Conservation (phyloP, 2,329 filamentous ascomycete genomes). For the Bimuria novae-zelandiae region DNA sequence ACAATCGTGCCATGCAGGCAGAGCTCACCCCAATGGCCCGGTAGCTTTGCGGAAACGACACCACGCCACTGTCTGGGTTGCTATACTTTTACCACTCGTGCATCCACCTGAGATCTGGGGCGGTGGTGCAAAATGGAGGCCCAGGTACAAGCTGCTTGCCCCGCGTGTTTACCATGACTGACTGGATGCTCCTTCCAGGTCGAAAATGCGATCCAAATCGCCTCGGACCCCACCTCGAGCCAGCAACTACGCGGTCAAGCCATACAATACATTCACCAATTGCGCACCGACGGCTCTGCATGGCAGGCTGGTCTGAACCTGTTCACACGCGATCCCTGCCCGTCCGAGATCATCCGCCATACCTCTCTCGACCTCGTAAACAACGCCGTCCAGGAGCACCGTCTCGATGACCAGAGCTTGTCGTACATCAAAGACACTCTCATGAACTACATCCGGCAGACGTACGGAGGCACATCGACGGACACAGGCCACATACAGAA, state of each 20-base stretch:
- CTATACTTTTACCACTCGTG: slow-evolving; percentile 19
- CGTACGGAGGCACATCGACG: slow-evolving; percentile 66
- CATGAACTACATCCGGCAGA: slow-evolving; percentile 77
- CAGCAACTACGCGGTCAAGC: slow-evolving; percentile 77
- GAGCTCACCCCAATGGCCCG: slow-evolving; percentile 37
- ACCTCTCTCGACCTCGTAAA: slow-evolving; percentile 93
- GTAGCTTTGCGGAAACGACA: slow-evolving; percentile 35
- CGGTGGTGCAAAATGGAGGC: slow-evolving; percentile 45
- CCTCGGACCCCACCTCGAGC: slow-evolving; percentile 80
- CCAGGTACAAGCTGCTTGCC: slow-evolving; percentile 33
- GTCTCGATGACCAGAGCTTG: slow-evolving; percentile 74
- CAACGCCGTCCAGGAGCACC: slow-evolving; percentile 80
- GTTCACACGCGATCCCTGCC: slow-evolving; percentile 76
- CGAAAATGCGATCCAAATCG: slow-evolving; percentile 93
- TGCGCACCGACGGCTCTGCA: slow-evolving; percentile 79
- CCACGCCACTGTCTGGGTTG: slow-evolving; percentile 25
- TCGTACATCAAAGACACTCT: slow-evolving; percentile 78
- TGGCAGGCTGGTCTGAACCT: slow-evolving; percentile 89
- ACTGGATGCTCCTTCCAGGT: slow-evolving; percentile 60
- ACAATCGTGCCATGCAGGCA: slow-evolving; percentile 42
- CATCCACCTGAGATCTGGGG: slow-evolving; percentile 24
- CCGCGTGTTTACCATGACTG: not conserved
- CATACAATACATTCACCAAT: slow-evolving; percentile 75
- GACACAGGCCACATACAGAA: slow-evolving; percentile 86
- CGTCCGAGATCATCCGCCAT: slow-evolving; percentile 83